A percentile compares a stretch with the other conserved stretches of the same genome.
Evolutionary conservation across 805 yeast genomes (phyloP).

Genomic region (Myxozyma lipomycoides): DNA sequence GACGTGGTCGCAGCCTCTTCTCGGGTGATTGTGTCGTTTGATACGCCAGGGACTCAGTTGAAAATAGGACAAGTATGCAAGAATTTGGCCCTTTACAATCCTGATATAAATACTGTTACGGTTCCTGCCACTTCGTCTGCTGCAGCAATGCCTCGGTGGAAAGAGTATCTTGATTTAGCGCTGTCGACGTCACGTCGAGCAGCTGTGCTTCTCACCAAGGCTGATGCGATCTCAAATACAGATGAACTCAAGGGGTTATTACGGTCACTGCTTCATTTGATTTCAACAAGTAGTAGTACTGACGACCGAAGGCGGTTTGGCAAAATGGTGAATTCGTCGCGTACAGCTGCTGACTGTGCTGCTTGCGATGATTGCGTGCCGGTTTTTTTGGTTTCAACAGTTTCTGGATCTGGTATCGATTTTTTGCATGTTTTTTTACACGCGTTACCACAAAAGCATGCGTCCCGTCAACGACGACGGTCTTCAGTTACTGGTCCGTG

Average conservation of each 20-base stretch:
- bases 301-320: conserved; percentile 10
- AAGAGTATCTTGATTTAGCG: conserved; percentile 19
- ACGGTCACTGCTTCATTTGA: conserved; percentile 9
- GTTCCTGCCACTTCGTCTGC: conserved; percentile 6
- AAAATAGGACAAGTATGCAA: conserved; percentile 19
- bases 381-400: conserved; percentile 24
- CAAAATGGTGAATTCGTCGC: conserved; percentile 21
- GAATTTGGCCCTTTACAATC: conserved; percentile 15
- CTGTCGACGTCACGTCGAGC: conserved; percentile 14
- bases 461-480: neutral
- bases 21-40: conserved; percentile 24
- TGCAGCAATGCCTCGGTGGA: conserved; percentile 7
- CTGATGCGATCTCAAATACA: conserved; percentile 14
- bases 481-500: neutral
- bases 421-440: conserved; percentile 19
- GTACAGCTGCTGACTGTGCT: conserved; percentile 19
- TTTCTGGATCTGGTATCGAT: conserved; percentile 19
- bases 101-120: conserved; percentile 20
- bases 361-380: conserved; percentile 17
- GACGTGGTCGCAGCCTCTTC: conserved; percentile 20
- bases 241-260: conserved; percentile 14
- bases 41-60: conserved; percentile 21
- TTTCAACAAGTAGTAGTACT: conserved; percentile 2
- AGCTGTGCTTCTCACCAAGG: conserved; percentile 21
- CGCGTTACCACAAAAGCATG: neutral